A percentile compares a stretch with the other conserved stretches of the same genome.
Evolutionary conservation across 345 rosid species (phyloP).

Genomic region (Aquilaria sinensis): DNA sequence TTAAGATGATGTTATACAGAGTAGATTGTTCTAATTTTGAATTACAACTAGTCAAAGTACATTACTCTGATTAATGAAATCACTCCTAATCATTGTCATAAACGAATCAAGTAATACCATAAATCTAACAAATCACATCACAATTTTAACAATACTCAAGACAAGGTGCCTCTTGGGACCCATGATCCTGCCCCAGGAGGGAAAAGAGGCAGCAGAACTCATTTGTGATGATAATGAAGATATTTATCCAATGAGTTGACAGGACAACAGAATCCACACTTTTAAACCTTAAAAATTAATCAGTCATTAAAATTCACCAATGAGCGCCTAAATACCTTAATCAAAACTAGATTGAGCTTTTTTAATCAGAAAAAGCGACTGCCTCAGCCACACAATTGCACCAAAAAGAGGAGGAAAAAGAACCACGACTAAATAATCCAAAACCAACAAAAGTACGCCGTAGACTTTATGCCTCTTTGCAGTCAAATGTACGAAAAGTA

Average conservation of each 20-base stretch:
- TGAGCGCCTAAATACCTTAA: not conserved
- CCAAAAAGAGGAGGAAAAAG: too few relatives aligned
- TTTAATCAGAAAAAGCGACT: too few relatives aligned
- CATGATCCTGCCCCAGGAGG: not conserved
- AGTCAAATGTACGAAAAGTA: too few relatives aligned
- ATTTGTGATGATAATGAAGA: not conserved
- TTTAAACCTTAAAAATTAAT: not conserved
- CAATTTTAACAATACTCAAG: not conserved
- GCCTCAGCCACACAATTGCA: too few relatives aligned
- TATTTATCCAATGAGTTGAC: not conserved
- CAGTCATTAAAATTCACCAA: not conserved
- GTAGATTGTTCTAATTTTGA: not conserved
- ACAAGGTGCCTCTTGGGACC: conserved; percentile 7
- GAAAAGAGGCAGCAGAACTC: not conserved
- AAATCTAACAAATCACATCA: not conserved
- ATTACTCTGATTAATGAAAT: not conserved
- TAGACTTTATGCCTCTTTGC: too few relatives aligned
- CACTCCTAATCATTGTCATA: too few relatives aligned
- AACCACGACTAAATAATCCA: too few relatives aligned
- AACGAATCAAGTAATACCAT: not conserved
- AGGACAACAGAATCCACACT: not conserved
- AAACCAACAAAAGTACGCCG: too few relatives aligned
- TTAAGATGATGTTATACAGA: not conserved
- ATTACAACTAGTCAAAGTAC: not conserved
- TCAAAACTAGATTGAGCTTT: too few relatives aligned